Conservation (phyloP, 192 early-diverging fungal species). For the Podila clonocystis region DNA sequence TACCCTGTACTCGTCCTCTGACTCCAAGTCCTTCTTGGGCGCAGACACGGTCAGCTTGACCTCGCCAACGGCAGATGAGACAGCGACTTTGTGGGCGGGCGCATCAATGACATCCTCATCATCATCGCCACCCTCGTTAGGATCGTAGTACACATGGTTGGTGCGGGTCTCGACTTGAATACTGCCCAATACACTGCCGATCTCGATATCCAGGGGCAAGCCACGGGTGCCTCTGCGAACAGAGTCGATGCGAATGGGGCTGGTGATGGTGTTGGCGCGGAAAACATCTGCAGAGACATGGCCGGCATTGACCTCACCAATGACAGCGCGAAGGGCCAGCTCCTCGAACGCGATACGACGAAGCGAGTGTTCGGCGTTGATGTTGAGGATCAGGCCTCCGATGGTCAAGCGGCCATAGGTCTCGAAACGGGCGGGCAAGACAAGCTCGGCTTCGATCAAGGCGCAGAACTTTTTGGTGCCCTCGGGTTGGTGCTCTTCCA, state of each 20-base stretch:
- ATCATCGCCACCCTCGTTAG: slow-evolving; percentile 1
- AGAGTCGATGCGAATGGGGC: slow-evolving; percentile 7
- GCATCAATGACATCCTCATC: slow-evolving; percentile 10
- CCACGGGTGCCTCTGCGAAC: slow-evolving; percentile 8
- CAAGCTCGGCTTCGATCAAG: slow-evolving; percentile 11
- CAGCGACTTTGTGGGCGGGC: background rate
- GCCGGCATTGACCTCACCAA: slow-evolving; percentile 23
- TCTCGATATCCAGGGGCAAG: background rate
- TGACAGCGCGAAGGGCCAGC: background rate
- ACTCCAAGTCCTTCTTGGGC: background rate
- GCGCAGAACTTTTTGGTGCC: slow-evolving; percentile 28
- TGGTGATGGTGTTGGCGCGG: slow-evolving; percentile 4
- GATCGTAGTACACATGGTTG: background rate
- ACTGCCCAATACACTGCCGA: background rate
- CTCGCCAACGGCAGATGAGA: background rate
- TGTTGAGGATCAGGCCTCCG: slow-evolving; percentile 14
- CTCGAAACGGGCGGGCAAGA: slow-evolving; percentile 9
- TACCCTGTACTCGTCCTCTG: background rate
- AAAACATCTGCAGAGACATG: slow-evolving; percentile 12
- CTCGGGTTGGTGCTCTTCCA: background rate
- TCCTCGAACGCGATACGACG: slow-evolving; percentile 2
- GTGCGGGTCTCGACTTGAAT: slow-evolving; percentile 11
- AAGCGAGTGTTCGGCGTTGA: slow-evolving; percentile 1
- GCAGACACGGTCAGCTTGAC: background rate
- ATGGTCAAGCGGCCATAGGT: slow-evolving; percentile 7